Evolutionary conservation across 257 asterid species (phyloP).

Genomic region (Solanum commersonii): DNA sequence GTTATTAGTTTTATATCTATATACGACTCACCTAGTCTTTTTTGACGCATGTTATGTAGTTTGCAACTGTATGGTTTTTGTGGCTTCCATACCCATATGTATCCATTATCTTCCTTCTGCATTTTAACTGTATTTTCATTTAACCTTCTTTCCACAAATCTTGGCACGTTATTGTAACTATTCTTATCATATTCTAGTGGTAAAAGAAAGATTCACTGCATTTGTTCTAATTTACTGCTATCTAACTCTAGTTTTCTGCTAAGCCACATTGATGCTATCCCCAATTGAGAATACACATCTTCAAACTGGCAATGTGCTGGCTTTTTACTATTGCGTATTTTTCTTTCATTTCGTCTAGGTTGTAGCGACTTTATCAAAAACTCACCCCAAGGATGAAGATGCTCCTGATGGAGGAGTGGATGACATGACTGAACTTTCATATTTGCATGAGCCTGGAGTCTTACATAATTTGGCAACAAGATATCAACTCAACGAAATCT

Average conservation of each 20-base stretch:
- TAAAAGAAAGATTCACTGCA: not conserved
- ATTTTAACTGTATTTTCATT: not conserved
- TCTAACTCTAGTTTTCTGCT: not conserved
- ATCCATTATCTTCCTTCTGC: not conserved
- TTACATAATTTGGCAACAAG: slow-evolving; percentile 77
- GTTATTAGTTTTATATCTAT: not conserved
- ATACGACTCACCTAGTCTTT: not conserved
- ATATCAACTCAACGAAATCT: slow-evolving; percentile 87
- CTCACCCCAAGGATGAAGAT: slow-evolving; percentile 88
- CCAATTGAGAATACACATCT: not conserved
- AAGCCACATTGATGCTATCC: not conserved
- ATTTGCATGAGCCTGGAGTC: slow-evolving; percentile 96
- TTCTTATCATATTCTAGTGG: not conserved
- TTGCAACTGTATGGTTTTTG: not conserved
- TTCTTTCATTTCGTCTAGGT: slow-evolving; percentile 35
- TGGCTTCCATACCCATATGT: not conserved
- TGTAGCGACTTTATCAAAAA: slow-evolving; percentile 36
- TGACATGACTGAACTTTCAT: slow-evolving; percentile 96
- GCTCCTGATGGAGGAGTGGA: slow-evolving; percentile 93
- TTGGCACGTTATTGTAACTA: not conserved
- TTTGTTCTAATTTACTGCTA: not conserved
- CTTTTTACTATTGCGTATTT: not conserved
- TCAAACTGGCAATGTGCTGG: not conserved
- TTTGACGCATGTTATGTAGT: not conserved
- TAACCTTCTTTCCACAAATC: not conserved